Conservation (phyloP, 2,329 filamentous ascomycete genomes). For the Apiospora hydei region DNA sequence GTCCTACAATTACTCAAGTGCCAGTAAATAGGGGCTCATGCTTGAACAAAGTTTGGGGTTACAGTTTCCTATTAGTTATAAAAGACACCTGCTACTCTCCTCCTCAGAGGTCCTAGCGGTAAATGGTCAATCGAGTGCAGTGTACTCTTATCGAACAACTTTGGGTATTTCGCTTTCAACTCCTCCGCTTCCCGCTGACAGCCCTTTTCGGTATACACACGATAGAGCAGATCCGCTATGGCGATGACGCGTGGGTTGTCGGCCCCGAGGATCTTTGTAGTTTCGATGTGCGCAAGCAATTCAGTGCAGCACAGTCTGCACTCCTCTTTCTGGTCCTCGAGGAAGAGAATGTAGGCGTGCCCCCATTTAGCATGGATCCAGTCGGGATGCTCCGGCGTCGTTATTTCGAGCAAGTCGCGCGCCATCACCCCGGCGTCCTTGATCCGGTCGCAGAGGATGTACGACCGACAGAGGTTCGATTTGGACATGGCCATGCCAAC, state of each 20-base stretch:
- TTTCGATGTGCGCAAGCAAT: not conserved
- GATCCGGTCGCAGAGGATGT: not conserved
- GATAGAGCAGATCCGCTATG: not conserved
- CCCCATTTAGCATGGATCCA: conserved; percentile 33
- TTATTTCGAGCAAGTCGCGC: not conserved
- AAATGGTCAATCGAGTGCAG: not conserved
- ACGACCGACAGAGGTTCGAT: not conserved
- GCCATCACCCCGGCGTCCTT: not conserved
- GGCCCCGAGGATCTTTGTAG: not conserved
- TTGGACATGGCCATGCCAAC: not conserved
- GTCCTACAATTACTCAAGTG: not conserved
- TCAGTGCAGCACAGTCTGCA: not conserved
- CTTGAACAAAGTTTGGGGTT: not conserved
- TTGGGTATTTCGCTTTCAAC: not conserved
- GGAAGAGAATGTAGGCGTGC: conserved; percentile 28
- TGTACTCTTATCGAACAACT: not conserved
- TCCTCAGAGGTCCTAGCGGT: not conserved
- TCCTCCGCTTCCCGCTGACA: not conserved
- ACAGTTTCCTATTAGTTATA: not conserved
- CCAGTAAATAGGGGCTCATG: not conserved
- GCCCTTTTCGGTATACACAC: not conserved
- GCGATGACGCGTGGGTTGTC: not conserved
- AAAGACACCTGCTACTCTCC: not conserved
- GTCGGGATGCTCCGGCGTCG: conserved; percentile 28
- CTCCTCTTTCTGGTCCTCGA: conserved; percentile 5